A percentile compares a stretch with the other conserved stretches of the same genome.
These are phyloP conservation scores for Capsicum baccatum DNA, from an alignment of 257 asterid species.

Conservation along the genomic window DNA sequence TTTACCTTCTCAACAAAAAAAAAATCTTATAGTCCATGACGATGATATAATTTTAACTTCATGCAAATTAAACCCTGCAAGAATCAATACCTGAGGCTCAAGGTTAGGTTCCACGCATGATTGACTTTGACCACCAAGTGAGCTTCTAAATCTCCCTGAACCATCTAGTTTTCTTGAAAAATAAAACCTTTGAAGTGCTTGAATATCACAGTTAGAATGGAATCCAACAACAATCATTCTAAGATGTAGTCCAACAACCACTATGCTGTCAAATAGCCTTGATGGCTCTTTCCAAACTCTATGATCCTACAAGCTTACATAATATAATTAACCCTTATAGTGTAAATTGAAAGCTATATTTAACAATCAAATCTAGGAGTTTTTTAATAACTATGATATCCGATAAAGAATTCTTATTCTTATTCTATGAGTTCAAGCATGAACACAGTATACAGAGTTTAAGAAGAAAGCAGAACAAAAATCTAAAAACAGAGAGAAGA, in stretches of 20 bases:
- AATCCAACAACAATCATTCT: constrained; percentile 48
- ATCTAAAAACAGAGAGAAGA: too few relatives aligned
- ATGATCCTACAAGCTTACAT: constrained; percentile 74
- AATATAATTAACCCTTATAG: constrained; percentile 35
- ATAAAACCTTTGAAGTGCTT: constrained; percentile 85
- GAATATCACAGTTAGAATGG: constrained; percentile 86
- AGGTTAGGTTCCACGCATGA: constrained; percentile 92
- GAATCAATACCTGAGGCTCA: constrained; percentile 87
- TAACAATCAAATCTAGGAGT: not conserved
- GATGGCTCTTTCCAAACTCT: constrained; percentile 92
- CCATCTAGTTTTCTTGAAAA: constrained; percentile 80
- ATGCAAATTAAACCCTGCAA: not conserved
- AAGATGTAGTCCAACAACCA: constrained; percentile 68
- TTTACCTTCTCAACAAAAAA: too few relatives aligned
- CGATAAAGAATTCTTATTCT: too few relatives aligned
- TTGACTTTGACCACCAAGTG: constrained; percentile 77
- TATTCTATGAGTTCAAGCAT: too few relatives aligned
- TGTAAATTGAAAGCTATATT: not conserved
- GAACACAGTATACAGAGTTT: too few relatives aligned
- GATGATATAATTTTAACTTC: not conserved
- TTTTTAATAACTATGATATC: not conserved
- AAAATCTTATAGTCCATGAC: not conserved
- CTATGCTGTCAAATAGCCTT: constrained; percentile 92
- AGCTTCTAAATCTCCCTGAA: constrained; percentile 77
- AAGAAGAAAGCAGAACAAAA: too few relatives aligned